These are phyloP conservation scores for Fusarium verrucosum DNA, from an alignment of 2,329 filamentous ascomycete species.

Conservation along the genomic window DNA sequence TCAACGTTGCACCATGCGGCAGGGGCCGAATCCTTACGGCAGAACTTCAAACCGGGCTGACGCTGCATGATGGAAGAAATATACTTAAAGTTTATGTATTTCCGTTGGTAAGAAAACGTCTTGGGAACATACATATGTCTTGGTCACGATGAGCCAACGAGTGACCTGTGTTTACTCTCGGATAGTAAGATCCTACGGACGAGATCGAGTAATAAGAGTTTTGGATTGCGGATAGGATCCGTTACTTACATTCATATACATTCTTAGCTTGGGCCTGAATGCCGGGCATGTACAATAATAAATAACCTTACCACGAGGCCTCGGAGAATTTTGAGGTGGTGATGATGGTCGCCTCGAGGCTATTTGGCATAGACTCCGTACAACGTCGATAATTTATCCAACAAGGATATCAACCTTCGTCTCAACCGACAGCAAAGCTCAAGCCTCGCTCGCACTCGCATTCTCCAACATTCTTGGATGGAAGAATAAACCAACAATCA, in stretches of 20 bases:
- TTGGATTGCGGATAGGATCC: neutral
- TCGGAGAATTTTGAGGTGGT: too few relatives aligned
- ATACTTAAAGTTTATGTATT: too few relatives aligned
- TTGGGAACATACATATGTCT: neutral
- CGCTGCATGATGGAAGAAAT: neutral
- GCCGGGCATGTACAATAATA: too few relatives aligned
- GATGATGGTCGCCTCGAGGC: too few relatives aligned
- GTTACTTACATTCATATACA: neutral
- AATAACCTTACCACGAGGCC: too few relatives aligned
- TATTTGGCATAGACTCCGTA: too few relatives aligned
- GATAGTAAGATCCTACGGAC: neutral
- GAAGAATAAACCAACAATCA: neutral
- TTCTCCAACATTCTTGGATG: neutral
- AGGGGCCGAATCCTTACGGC: neutral
- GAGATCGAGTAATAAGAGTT: neutral
- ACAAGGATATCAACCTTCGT: too few relatives aligned
- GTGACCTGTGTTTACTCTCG: neutral
- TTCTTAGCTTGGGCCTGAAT: neutral
- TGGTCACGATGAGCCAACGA: neutral
- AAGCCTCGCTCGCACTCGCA: constrained; percentile 11
- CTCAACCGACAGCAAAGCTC: neutral
- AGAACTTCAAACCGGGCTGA: neutral
- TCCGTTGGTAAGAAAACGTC: neutral
- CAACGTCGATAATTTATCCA: too few relatives aligned
- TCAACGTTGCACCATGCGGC: neutral